Evolutionary conservation across 768 basidiomycete genomes (phyloP).

Genomic region (Termitomyces sp.): DNA sequence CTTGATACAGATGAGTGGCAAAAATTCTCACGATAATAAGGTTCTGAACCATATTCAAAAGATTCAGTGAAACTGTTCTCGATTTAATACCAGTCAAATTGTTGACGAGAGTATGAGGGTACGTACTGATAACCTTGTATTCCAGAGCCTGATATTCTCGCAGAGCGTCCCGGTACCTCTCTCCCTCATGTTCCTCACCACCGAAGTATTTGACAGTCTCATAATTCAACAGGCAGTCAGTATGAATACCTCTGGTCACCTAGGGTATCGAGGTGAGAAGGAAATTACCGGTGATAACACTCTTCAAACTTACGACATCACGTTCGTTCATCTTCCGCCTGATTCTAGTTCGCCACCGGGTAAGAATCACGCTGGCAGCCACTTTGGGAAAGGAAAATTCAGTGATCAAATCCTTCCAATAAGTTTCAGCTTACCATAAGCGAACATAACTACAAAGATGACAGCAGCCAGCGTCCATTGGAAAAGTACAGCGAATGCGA

Average conservation of each 20-base stretch:
- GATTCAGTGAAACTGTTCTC: slow-evolving; percentile 57
- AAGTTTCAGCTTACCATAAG: slow-evolving; percentile 52
- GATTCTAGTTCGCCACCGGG: slow-evolving; percentile 70
- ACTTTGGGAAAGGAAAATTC: slow-evolving; percentile 27
- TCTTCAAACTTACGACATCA: slow-evolving; percentile 56
- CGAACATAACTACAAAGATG: slow-evolving; percentile 68
- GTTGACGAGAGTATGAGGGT: background rate
- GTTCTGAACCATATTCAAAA: slow-evolving; percentile 77
- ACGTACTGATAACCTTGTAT: slow-evolving; percentile 69
- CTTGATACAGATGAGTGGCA: background rate
- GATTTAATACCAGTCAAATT: background rate
- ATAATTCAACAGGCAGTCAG: slow-evolving; percentile 77
- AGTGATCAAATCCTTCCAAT: background rate
- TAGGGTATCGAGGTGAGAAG: slow-evolving; percentile 19
- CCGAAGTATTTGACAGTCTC: slow-evolving; percentile 89
- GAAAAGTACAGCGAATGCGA: slow-evolving; percentile 60
- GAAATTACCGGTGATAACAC: background rate
- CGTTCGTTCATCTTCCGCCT: slow-evolving; percentile 79
- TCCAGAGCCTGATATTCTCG: slow-evolving; percentile 71
- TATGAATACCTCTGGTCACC: slow-evolving; percentile 80
- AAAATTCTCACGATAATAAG: slow-evolving; percentile 63
- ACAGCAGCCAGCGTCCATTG: slow-evolving; percentile 66
- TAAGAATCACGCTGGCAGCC: slow-evolving; percentile 50
- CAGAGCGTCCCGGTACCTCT: slow-evolving; percentile 69
- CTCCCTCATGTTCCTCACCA: slow-evolving; percentile 78